Base-by-base conservation (phyloP, 345 rosid genomes). In the Eucalyptus camaldulensis region DNA sequence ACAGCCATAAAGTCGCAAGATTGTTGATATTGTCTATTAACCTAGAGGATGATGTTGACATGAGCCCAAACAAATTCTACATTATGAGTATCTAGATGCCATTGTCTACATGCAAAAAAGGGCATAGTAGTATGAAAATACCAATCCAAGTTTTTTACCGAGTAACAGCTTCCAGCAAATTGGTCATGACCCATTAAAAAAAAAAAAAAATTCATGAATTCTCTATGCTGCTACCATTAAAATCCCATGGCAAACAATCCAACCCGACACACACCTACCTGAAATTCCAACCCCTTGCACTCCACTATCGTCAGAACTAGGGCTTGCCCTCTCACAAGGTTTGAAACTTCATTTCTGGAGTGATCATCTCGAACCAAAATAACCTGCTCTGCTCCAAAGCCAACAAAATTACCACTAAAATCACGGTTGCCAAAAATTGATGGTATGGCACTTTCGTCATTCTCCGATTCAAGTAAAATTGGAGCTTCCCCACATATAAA, bases 401-500 rank as follows among this genome's bases (percentile, higher is more conserved):
- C 89, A 10, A 65, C 87, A 1, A 80, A 62, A 17, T 83, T 62
- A 24, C 87, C 86, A 49, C 31, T 17, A 33, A 7, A 53, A 86
- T 87, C 88, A 62, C 67, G 80, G 83, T 92, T 91, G 13, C 94
- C 94, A 86, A 94, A 95, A 43, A 94, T 91, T 56, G 91, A 92
- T 22, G 90, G 56, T n/a, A 94, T 85, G 5, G 91, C 94, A 86
- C 91, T 93, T 60, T 90, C 92, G 44, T 89, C 91, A 40, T 88
- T 87, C 44, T 89, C 90, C 5, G 91, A 81, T 86, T 91, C 92
- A 81, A 95, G 93, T 87, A 92, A 88, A 72, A 93, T 60, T 2
- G 96, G 96, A 16, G 94, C 91, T 91, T 95, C 95, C 29, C 96
- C 96, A 43, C 31, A 87, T 37, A 93, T 93, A 5, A 88, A 88